These are phyloP conservation scores for Aspergillus sojae DNA, from an alignment of 2,329 filamentous ascomycete species.

Conservation along the genomic window DNA sequence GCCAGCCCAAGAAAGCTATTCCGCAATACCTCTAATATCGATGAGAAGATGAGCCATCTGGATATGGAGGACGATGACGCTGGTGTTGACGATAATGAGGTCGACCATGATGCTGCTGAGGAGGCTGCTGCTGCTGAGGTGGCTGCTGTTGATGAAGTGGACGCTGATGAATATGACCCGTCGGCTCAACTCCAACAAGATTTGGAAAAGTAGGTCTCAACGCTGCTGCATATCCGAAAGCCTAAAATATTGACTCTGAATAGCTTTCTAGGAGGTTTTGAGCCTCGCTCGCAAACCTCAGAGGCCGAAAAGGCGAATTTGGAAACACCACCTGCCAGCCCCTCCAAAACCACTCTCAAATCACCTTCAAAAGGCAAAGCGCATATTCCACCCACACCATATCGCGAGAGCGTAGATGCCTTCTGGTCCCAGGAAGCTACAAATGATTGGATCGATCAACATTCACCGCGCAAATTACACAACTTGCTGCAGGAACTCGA, in stretches of 20 bases:
- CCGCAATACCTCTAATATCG: constrained; percentile 26
- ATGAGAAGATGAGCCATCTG: constrained; percentile 26
- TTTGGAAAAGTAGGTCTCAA: constrained; percentile 21
- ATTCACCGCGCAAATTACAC: constrained; percentile 53
- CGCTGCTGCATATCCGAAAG: no score
- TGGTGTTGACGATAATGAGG: neutral
- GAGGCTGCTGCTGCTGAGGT: neutral
- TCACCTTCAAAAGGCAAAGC: constrained; percentile 52
- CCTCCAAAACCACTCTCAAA: constrained; percentile 44
- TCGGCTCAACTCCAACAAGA: constrained; percentile 22
- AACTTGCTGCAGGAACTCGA: constrained; percentile 36
- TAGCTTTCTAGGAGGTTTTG: constrained; percentile 11
- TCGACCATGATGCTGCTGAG: neutral
- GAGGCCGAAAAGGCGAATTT: constrained; percentile 13
- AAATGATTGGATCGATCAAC: constrained; percentile 58
- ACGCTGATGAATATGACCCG: constrained; percentile 15
- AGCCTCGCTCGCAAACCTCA: constrained; percentile 16
- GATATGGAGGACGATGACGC: constrained; percentile 20
- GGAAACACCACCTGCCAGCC: constrained; percentile 48
- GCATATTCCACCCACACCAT: constrained; percentile 53
- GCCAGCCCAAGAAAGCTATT: constrained; percentile 21
- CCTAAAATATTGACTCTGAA: constrained; percentile 14
- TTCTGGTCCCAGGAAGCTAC: constrained; percentile 58
- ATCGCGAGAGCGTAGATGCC: constrained; percentile 53
- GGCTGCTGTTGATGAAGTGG: neutral